Percentiles rank a stretch among this genome's conserved stretches.
Evolutionary conservation across 2,329 filamentous ascomycete genomes (phyloP).

Genomic region (Fusarium tuaranense): DNA sequence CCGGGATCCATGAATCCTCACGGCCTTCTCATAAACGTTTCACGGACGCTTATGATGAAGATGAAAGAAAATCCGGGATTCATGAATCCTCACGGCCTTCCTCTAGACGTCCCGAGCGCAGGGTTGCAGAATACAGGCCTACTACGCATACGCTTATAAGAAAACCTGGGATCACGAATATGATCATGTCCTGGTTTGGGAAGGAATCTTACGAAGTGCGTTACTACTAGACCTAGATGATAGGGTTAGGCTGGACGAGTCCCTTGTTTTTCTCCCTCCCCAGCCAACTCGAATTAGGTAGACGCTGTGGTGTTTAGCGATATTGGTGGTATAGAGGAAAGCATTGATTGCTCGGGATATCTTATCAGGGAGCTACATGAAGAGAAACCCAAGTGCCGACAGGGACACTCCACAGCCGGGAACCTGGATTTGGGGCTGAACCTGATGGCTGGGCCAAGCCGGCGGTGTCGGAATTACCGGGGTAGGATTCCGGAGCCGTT

Average conservation of each 20-base stretch:
- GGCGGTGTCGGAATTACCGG: neutral
- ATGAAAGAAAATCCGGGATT: too few species aligned
- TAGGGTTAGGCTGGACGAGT: neutral
- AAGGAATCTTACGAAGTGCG: too few species aligned
- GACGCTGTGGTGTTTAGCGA: neutral
- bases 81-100: too few species aligned
- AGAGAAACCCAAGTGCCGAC: neutral
- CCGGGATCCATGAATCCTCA: too few species aligned
- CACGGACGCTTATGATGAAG: too few species aligned
- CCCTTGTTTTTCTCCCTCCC: neutral
- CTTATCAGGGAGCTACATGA: neutral
- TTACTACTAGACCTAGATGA: too few species aligned
- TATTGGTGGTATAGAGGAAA: neutral
- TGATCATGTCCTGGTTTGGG: too few species aligned
- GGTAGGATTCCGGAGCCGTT: neutral
- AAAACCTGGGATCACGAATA: too few species aligned
- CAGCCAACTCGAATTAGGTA: neutral
- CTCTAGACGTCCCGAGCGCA: too few species aligned
- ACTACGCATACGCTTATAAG: too few species aligned
- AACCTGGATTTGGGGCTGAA: neutral
- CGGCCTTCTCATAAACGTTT: too few species aligned
- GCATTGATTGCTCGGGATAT: neutral
- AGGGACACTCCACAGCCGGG: neutral
- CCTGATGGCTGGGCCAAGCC: conserved; percentile 2
- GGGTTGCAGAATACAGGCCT: too few species aligned